Evolutionary conservation across 192 early-diverging fungal species (phyloP), one percentile per base, ranked within the genome.

Genomic region (Mortierella antarctica): DNA sequence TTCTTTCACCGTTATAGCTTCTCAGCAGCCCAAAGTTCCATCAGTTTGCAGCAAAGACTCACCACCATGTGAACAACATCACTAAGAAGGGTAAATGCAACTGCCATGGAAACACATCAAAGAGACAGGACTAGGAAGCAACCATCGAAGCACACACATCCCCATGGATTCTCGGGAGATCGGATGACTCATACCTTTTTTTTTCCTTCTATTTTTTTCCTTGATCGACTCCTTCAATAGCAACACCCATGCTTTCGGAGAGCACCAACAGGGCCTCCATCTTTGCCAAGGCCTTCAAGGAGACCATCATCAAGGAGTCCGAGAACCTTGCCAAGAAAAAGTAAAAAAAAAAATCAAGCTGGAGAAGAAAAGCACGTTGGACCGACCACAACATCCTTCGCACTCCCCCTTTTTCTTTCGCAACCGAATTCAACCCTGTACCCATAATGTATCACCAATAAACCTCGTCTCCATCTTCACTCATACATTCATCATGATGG

Each of bases 231-330:
- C 40, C 17, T n/a, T 13, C 1, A 61, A 39, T 52, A 79, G 76
- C 76, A 20, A 49, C 69, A 5, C 76, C 76, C 5, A 62, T 79
- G 64, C 65, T 79, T 53, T 42, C 49, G n/a, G 76, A 79, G 57
- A 70, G 76, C 76, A 44, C 76, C 31, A 71, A 53, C 64, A 71
- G 63, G 47, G 76, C 76, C 46, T 71, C 76, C 12, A 39, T 71
- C 58, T 79, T 79, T 62, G 76, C 76, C 17, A 79, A 79, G 64
- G 76, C 76, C n/a, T 79, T 79, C 76, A 79, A 79, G 69, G 76
- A 79, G 76, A 79, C 76, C 9, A 41, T 79, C 57, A 67, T 71
- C 69, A 79, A 79, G 69, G 76, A 79, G 69, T 79, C 76, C 13
- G 76, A 79, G 69, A 71, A 71, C 61, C 13, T 79, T 39, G 42